These are phyloP conservation scores for Discostella stelligera DNA, from an alignment of 352 stramenopile genomes.

Conservation along the genomic window DNA sequence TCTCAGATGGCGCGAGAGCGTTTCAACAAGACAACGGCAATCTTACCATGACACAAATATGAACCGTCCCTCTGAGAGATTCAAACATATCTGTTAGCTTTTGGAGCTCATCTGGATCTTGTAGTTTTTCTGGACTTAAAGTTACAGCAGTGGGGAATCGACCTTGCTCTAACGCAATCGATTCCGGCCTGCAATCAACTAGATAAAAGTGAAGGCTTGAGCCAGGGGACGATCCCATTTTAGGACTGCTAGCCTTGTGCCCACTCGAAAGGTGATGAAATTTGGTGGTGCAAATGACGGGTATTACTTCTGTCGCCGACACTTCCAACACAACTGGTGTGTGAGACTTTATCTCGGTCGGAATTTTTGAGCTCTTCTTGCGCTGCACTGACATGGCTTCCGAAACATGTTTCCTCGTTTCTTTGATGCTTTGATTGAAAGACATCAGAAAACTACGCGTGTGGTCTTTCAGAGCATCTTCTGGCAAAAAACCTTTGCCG, in stretches of 20 bases:
- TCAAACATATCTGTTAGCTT: slow-evolving; percentile 75
- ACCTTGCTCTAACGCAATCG: slow-evolving; percentile 60
- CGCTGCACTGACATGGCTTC: slow-evolving; percentile 33
- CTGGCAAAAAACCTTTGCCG: slow-evolving; percentile 46
- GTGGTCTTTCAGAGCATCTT: slow-evolving; percentile 43
- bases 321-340: slow-evolving; percentile 60
- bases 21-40: background rate
- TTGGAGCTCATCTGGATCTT: slow-evolving; percentile 66
- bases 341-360: slow-evolving; percentile 15
- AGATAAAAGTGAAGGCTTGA: slow-evolving; percentile 71
- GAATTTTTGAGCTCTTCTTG: slow-evolving; percentile 27
- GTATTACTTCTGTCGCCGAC: slow-evolving; percentile 68
- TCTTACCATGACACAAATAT: slow-evolving; percentile 71
- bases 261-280: slow-evolving; percentile 38
- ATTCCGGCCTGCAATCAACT: slow-evolving; percentile 70
- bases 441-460: slow-evolving; percentile 48
- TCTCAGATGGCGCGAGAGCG: background rate
- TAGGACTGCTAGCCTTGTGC: slow-evolving; percentile 11
- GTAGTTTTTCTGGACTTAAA: slow-evolving; percentile 65
- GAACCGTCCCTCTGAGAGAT: slow-evolving; percentile 65
- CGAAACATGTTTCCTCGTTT: slow-evolving; percentile 49
- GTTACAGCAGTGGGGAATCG: slow-evolving; percentile 67
- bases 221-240: background rate
- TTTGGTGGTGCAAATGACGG: slow-evolving; percentile 68
- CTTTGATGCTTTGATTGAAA: slow-evolving; percentile 56